Evolutionary conservation across 768 basidiomycete species (phyloP).

Genomic region (Amanita inopinata): DNA sequence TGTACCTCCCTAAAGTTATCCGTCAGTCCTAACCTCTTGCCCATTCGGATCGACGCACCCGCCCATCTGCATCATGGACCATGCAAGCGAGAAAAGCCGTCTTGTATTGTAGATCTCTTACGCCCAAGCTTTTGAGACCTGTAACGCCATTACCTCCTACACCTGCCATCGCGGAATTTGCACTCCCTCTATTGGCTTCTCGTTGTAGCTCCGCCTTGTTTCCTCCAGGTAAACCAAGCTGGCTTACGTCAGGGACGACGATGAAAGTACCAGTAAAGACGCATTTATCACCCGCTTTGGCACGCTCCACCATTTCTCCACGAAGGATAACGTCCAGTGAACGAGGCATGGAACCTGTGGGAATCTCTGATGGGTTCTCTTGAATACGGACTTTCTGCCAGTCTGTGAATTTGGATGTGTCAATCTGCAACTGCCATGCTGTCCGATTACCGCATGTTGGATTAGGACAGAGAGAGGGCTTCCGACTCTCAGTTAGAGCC

Average conservation of each 20-base stretch:
- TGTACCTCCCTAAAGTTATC: conserved; percentile 53
- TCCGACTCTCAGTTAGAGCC: conserved; percentile 10
- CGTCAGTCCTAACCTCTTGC: conserved; percentile 3
- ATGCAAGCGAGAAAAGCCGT: conserved; percentile 98
- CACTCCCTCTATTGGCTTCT: conserved; percentile 63
- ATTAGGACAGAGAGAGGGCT: conserved; percentile 94
- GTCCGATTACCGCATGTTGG: conserved; percentile 84
- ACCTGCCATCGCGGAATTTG: conserved; percentile 48
- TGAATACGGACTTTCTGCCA: conserved; percentile 99
- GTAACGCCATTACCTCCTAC: conserved; percentile 80
- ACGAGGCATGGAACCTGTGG: conserved; percentile 96
- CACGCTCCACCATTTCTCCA: conserved; percentile 93
- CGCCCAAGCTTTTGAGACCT: conserved; percentile 89
- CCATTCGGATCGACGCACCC: conserved; percentile 42
- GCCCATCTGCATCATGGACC: conserved; percentile 85
- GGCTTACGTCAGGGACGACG: conserved; percentile 96
- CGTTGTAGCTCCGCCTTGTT: conserved; percentile 86
- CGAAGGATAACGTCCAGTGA: conserved; percentile 94
- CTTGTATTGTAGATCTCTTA: conserved; percentile 94
- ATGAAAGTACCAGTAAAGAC: conserved; percentile 98
- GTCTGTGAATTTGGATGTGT: conserved; percentile 93
- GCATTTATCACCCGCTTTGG: conserved; percentile 98
- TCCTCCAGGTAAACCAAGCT: conserved; percentile 90
- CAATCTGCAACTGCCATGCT: conserved; percentile 92
- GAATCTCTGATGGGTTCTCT: conserved; percentile 97